Base-by-base conservation (phyloP, 2,329 filamentous ascomycete species). In the Alternaria consortialis region DNA sequence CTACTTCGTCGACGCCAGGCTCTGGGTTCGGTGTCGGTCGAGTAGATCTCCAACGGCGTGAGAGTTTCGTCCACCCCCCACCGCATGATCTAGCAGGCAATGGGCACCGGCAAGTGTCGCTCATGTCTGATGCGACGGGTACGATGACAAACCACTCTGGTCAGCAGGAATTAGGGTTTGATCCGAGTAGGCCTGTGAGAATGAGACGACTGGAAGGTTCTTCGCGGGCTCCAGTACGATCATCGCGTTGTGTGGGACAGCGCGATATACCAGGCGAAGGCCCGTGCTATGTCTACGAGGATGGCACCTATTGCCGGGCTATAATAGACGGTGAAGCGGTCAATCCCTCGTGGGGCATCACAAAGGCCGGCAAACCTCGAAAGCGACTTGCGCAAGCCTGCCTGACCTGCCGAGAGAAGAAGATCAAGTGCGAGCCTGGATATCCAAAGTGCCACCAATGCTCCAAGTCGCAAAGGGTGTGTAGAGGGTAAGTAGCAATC, bases 381-480 rank as follows among this genome's bases (percentile, higher is more conserved):
- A 97, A 97, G 81, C 86, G 94, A 58, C 84, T 97, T 58, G 93
- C 94, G 25, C 93, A 97, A 76, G 93, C 93, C n/a, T 97, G 94
- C 75, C 85, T 97, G 60, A 95, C 93, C 12, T 97, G 94, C 77
- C 88, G 94, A 52, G 93, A 97, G 81, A 97, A 97, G 87, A 97
- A 97, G 84, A 97, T 97, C 81, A 97, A 97, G 79, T 97, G 94
- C 74, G 93, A 97, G 67, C 94, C 93, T 1, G 93, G 94, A 70
- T 90, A 88, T 66, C 91, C 91, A 39, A 93, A 92, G 69, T 97
- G 94, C 71, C 87, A 94, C 55, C 93, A 97, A 80, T 97, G 94
- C 77, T 91, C 95, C 76, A 97, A 97, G 81, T 94, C 94, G 74
- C 92, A 93, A 57, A 87, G 92, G 48, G 84, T 90, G 17, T 97